These are phyloP conservation scores for Delonix regia DNA, from an alignment of 306 rosid genomes.

Conservation along the genomic window DNA sequence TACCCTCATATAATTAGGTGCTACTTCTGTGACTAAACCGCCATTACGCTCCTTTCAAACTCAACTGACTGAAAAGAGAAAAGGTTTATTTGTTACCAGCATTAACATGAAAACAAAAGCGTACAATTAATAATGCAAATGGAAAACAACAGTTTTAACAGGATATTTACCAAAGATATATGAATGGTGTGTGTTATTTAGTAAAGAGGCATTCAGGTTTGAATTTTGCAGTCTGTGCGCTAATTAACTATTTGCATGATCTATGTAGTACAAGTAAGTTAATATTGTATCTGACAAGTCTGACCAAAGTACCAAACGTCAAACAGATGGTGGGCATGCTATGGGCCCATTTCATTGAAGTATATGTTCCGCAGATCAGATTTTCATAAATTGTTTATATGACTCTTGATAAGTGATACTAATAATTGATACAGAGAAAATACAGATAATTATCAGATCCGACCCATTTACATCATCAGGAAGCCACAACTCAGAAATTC, in stretches of 20 bases:
- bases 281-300: background rate
- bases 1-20: slow-evolving; percentile 3
- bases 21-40: background rate
- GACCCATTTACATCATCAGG: no score
- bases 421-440: background rate
- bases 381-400: background rate
- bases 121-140: background rate
- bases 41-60: background rate
- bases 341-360: background rate
- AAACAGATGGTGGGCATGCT: background rate
- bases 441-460: background rate
- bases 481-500: slow-evolving; percentile 4
- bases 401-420: background rate
- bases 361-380: background rate
- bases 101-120: slow-evolving; percentile 3
- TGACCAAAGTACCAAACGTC: background rate
- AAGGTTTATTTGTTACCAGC: background rate
- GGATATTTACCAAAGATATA: background rate
- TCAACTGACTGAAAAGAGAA: background rate
- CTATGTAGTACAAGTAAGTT: background rate
- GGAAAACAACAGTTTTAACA: background rate
- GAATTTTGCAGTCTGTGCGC: background rate
- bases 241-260: background rate
- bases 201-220: background rate
- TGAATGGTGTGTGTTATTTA: background rate